phyloP scores from a whole-genome alignment of 2,329 filamentous ascomycete species.

The Ophiostoma australiae region DNA sequence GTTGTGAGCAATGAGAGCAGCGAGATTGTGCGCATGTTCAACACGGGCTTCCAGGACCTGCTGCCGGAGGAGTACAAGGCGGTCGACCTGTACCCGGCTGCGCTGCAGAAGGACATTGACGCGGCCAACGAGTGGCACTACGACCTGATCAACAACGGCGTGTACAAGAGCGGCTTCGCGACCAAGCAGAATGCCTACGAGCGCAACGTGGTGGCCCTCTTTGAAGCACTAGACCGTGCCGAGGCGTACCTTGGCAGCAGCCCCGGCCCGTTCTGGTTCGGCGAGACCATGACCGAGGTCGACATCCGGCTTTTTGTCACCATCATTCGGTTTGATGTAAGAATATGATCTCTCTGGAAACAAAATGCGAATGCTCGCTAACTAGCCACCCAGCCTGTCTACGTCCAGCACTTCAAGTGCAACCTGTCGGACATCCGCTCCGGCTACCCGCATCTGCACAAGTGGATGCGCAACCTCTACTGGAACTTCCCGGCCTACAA shows the following conservation, averaged over 20 bases:
- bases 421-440: slow-evolving; percentile 80
- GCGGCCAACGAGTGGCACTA: slow-evolving; percentile 77
- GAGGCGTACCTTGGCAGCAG: slow-evolving; percentile 60
- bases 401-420: slow-evolving; percentile 85
- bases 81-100: slow-evolving; percentile 63
- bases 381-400: slow-evolving; percentile 49
- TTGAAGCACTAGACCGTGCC: slow-evolving; percentile 68
- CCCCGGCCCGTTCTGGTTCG: slow-evolving; percentile 67
- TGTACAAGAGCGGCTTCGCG: slow-evolving; percentile 76
- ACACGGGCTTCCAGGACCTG: slow-evolving; percentile 71
- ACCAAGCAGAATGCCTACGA: slow-evolving; percentile 80
- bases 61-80: slow-evolving; percentile 55
- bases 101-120: slow-evolving; percentile 66
- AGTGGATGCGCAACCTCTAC: slow-evolving; percentile 78
- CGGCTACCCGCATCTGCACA: slow-evolving; percentile 75
- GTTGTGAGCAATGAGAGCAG: slow-evolving; percentile 91
- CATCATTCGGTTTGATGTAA: slow-evolving; percentile 64
- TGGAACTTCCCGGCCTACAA: slow-evolving; percentile 75
- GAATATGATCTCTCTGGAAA: slow-evolving; percentile 24
- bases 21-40: slow-evolving; percentile 90
- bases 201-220: slow-evolving; percentile 63
- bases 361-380: background rate
- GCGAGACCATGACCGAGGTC: slow-evolving; percentile 69
- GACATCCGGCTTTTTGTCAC: slow-evolving; percentile 74
- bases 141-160: slow-evolving; percentile 64